These are phyloP conservation scores for Dipodascopsis tothii DNA, from an alignment of 805 yeast genomes.

Conservation along the genomic window DNA sequence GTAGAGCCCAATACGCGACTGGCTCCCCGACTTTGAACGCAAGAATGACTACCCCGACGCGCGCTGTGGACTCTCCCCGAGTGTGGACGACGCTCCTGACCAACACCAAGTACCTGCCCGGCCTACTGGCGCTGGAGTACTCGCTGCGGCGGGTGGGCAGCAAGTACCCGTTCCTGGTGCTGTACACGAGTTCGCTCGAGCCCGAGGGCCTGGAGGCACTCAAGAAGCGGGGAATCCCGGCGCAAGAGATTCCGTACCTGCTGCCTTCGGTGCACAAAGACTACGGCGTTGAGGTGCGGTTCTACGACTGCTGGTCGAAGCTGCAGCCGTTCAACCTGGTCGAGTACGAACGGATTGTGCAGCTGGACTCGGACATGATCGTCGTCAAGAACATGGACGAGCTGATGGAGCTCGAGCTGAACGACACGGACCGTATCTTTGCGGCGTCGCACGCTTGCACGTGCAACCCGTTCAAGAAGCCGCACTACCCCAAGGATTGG, in stretches of 20 bases:
- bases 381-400: constrained; percentile 54
- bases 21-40: too few species aligned
- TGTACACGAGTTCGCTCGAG: constrained; percentile 45
- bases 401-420: constrained; percentile 42
- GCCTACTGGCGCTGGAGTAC: constrained; percentile 45
- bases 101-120: constrained; percentile 44
- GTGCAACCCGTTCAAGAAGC: constrained; percentile 48
- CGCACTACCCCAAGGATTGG: constrained; percentile 53
- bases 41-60: too few species aligned
- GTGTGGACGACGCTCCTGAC: constrained; percentile 56
- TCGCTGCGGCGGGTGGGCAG: constrained; percentile 40
- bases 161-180: constrained; percentile 45
- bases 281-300: constrained; percentile 45
- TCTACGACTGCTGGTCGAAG: constrained; percentile 57
- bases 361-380: constrained; percentile 54
- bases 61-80: constrained; percentile 21
- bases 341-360: constrained; percentile 49
- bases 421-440: constrained; percentile 29
- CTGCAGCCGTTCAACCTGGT: constrained; percentile 46
- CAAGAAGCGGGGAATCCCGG: constrained; percentile 37
- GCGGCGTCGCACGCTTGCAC: constrained; percentile 59
- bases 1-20: too few species aligned
- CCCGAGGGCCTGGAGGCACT: constrained; percentile 38
- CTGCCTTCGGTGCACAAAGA: constrained; percentile 40
- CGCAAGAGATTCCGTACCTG: constrained; percentile 38